These are phyloP conservation scores for Aspergillus sp. DNA, from an alignment of 2,329 filamentous ascomycete genomes.

Conservation along the genomic window DNA sequence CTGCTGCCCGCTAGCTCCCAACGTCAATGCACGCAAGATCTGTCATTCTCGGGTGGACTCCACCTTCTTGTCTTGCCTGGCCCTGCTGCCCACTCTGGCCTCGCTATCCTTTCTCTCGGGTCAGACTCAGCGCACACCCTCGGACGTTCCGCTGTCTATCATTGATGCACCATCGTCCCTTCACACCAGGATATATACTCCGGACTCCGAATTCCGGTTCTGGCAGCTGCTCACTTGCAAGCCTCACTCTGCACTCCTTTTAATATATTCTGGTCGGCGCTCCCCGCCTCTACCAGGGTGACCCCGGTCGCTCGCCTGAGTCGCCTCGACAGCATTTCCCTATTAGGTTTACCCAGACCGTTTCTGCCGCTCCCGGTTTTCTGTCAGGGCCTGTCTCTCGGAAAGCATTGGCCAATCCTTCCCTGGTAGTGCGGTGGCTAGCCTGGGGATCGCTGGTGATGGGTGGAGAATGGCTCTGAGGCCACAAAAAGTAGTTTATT, in stretches of 20 bases:
- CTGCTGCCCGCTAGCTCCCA: neutral
- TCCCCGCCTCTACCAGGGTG: too few relatives aligned
- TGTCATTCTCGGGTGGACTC: conserved; percentile 11
- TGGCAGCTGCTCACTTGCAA: too few relatives aligned
- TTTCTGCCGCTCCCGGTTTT: conserved; percentile 25
- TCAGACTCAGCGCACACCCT: neutral
- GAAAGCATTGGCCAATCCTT: conserved; percentile 23
- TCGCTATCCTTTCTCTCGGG: conserved; percentile 5
- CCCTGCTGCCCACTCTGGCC: neutral
- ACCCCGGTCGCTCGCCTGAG: too few relatives aligned
- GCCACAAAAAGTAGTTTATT: too few relatives aligned
- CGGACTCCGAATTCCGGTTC: too few relatives aligned
- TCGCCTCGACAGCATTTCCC: conserved; percentile 6
- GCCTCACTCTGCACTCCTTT: too few relatives aligned
- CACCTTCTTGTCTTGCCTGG: conserved; percentile 5
- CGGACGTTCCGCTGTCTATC: too few relatives aligned
- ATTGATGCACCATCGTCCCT: too few relatives aligned
- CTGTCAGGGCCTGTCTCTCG: conserved; percentile 23
- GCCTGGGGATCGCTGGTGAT: conserved; percentile 14
- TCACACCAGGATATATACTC: too few relatives aligned
- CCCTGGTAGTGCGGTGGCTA: conserved; percentile 11
- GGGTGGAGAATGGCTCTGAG: too few relatives aligned
- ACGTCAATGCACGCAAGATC: conserved; percentile 18
- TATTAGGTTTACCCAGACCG: conserved; percentile 18
- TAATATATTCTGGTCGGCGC: too few relatives aligned